Evolutionary conservation across 805 yeast genomes (phyloP).

Genomic region (Saturnispora sekii): DNA sequence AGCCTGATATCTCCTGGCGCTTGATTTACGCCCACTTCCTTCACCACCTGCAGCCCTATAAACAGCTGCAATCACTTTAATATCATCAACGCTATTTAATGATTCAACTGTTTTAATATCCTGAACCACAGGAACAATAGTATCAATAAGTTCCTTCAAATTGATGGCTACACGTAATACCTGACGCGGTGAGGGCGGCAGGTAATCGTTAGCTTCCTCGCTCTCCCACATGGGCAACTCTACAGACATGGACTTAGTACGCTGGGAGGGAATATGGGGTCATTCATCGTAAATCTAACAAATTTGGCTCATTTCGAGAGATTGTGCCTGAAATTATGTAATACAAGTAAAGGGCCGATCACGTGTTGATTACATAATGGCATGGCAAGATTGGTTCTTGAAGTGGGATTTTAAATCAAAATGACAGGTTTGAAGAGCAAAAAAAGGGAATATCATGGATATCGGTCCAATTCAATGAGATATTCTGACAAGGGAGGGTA

Average conservation of each 20-base stretch:
- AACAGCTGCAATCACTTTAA: conserved; percentile 51
- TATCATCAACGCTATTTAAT: conserved; percentile 40
- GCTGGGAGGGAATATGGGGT: no score
- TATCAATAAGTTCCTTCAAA: conserved; percentile 63
- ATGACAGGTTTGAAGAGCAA: no score
- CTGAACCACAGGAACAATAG: conserved; percentile 47
- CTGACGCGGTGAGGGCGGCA: conserved; percentile 55
- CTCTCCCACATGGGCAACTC: conserved; percentile 20
- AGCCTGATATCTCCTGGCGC: conserved; percentile 56
- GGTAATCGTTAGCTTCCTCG: conserved; percentile 26
- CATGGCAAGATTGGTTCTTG: no score
- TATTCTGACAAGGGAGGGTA: no score
- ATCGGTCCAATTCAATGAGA: no score
- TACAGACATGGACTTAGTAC: background rate
- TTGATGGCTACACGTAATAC: conserved; percentile 61
- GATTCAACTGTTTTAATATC: conserved; percentile 33
- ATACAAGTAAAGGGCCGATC: no score
- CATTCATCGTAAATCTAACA: no score
- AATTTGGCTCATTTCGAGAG: no score
- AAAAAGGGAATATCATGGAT: no score
- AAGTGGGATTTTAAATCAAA: no score
- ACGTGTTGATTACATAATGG: no score
- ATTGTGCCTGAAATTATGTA: no score
- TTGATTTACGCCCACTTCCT: conserved; percentile 49
- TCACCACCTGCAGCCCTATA: conserved; percentile 74